Percentiles rank a stretch among this genome's conserved stretches.
phyloP scores from a whole-genome alignment of 495 filamentous ascomycete species.

The Clohesyomyces aquaticus region DNA sequence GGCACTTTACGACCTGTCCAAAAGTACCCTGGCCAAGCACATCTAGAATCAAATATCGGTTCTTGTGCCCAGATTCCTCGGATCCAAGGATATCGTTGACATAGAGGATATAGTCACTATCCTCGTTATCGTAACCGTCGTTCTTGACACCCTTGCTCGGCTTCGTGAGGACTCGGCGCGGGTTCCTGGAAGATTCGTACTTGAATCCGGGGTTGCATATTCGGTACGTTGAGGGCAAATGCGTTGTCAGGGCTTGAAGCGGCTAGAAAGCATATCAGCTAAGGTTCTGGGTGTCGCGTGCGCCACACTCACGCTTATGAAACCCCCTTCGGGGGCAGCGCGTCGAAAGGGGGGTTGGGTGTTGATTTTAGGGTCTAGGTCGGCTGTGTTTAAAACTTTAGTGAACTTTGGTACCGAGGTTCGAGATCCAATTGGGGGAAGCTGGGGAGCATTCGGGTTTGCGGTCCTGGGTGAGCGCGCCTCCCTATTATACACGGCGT shows the following conservation, averaged over 20 bases:
- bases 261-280: slow-evolving; percentile 59
- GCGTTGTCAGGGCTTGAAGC: slow-evolving; percentile 90
- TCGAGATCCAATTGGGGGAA: slow-evolving; percentile 47
- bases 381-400: slow-evolving; percentile 69
- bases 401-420: slow-evolving; percentile 87
- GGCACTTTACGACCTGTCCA: slow-evolving; percentile 99
- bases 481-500: slow-evolving; percentile 72
- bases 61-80: slow-evolving; percentile 98
- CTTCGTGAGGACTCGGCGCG: slow-evolving; percentile 95
- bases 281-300: slow-evolving; percentile 17
- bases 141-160: slow-evolving; percentile 99
- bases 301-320: slow-evolving; percentile 81
- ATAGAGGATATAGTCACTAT: slow-evolving; percentile 98
- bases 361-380: slow-evolving; percentile 83
- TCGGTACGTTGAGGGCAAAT: slow-evolving; percentile 92
- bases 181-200: slow-evolving; percentile 99
- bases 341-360: slow-evolving; percentile 85
- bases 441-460: slow-evolving; percentile 49
- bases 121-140: slow-evolving; percentile 98
- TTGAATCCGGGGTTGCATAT: slow-evolving; percentile 99
- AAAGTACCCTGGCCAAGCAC: slow-evolving; percentile 98
- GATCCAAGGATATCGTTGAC: slow-evolving; percentile 99
- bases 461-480: slow-evolving; percentile 69
- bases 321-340: slow-evolving; percentile 96
- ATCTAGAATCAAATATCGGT: slow-evolving; percentile 97